A percentile compares a stretch with the other conserved stretches of the same genome.
These are phyloP conservation scores for Pilatotrama ljubarskyi DNA, from an alignment of 768 basidiomycete genomes.

Conservation along the genomic window DNA sequence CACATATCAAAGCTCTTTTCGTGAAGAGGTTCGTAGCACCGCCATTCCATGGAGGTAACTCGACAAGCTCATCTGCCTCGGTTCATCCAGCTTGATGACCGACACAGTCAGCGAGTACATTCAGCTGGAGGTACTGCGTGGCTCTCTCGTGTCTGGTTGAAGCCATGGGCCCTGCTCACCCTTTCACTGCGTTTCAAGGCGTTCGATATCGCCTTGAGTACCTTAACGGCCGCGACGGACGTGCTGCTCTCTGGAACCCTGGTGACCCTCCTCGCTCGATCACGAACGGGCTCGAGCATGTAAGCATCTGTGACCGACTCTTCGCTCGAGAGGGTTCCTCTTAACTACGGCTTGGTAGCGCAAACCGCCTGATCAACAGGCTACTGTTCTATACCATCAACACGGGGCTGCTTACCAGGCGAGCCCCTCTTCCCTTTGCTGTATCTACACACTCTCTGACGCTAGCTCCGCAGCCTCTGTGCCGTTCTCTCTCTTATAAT, in stretches of 20 bases:
- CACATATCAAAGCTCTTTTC: background rate
- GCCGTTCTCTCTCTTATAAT: slow-evolving; percentile 6
- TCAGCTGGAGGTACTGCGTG: background rate
- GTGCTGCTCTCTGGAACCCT: slow-evolving; percentile 4
- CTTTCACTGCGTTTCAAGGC: background rate
- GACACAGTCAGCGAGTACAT: background rate
- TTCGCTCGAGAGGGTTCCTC: too few relatives aligned
- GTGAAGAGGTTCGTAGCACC: background rate
- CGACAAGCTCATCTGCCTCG: background rate
- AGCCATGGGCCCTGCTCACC: too few relatives aligned
- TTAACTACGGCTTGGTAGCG: background rate
- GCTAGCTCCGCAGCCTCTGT: background rate
- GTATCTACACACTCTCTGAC: background rate
- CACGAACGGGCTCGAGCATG: slow-evolving; percentile 4
- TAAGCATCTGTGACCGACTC: background rate
- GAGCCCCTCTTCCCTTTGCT: background rate
- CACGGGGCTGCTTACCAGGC: slow-evolving; percentile 9
- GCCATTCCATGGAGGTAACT: background rate
- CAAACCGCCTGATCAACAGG: slow-evolving; percentile 11
- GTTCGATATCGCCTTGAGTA: slow-evolving; percentile 11
- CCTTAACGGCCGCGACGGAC: slow-evolving; percentile 8
- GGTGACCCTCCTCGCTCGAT: background rate
- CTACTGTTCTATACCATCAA: slow-evolving; percentile 14
- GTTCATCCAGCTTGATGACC: background rate
- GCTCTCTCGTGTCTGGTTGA: background rate